Conservation (phyloP, 305 asterid species). For the Solanum hybrid region DNA sequence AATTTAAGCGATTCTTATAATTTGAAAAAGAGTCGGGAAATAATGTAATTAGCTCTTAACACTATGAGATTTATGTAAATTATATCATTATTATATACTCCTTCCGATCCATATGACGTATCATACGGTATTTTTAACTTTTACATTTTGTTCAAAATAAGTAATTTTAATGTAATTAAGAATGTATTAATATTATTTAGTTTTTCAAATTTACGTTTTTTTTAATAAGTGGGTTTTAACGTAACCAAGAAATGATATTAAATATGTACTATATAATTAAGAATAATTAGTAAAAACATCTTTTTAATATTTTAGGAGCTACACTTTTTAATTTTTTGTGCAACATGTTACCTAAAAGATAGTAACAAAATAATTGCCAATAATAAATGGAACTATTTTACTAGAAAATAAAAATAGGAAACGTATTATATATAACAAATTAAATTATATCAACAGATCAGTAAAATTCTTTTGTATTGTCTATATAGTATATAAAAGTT, state of each 20-base stretch:
- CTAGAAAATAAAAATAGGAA: neutral
- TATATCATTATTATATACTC: too few relatives aligned
- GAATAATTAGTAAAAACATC: neutral
- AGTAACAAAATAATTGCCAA: neutral
- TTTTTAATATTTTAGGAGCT: neutral
- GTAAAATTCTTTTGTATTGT: neutral
- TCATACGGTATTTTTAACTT: neutral
- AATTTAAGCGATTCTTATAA: too few relatives aligned
- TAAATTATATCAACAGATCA: neutral
- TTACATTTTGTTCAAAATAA: neutral
- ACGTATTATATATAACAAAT: neutral
- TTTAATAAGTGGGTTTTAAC: neutral
- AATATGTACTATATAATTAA: neutral
- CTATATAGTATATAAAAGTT: neutral
- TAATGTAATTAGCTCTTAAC: neutral
- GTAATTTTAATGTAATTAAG: neutral
- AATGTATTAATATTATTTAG: neutral
- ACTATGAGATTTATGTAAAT: neutral
- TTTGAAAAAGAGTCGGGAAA: accelerated
- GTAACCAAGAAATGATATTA: neutral
- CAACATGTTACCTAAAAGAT: neutral
- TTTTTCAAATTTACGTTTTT: neutral
- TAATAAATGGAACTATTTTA: neutral
- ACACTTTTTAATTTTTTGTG: neutral
- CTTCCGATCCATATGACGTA: neutral